These are phyloP conservation scores for Phialophora expanda DNA, from an alignment of 2,329 filamentous ascomycete genomes.

Conservation along the genomic window DNA sequence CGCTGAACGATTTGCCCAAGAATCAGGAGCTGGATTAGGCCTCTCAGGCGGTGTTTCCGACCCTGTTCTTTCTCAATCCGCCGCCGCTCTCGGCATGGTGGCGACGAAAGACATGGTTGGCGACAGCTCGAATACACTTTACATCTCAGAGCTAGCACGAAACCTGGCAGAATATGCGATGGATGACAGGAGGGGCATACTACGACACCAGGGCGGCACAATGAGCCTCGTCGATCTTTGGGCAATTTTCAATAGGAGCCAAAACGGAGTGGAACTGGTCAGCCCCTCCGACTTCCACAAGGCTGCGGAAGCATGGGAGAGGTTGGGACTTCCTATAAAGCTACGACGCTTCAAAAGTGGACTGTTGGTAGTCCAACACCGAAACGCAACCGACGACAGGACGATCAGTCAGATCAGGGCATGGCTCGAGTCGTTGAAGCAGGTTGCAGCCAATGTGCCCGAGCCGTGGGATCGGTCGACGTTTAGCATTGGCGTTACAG, in stretches of 20 bases:
- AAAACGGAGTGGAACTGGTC: constrained; percentile 91
- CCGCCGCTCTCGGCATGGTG: constrained; percentile 81
- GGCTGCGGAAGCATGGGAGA: constrained; percentile 86
- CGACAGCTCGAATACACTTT: constrained; percentile 78
- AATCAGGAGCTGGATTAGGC: constrained; percentile 63
- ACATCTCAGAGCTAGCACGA: constrained; percentile 82
- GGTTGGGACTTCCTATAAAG: constrained; percentile 81
- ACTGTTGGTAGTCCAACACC: constrained; percentile 88
- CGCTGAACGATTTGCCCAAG: constrained; percentile 81
- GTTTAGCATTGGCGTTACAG: constrained; percentile 85
- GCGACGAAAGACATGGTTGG: constrained; percentile 94
- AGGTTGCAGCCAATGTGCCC: constrained; percentile 54
- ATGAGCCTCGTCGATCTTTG: constrained; percentile 89
- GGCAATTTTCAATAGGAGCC: constrained; percentile 91
- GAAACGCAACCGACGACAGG: constrained; percentile 87
- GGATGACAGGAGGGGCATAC: constrained; percentile 77
- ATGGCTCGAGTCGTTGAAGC: constrained; percentile 77
- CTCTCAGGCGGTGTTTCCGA: constrained; percentile 64
- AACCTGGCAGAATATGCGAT: constrained; percentile 88
- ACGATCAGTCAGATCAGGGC: constrained; percentile 76
- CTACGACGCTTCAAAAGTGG: constrained; percentile 89
- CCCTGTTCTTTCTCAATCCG: constrained; percentile 79
- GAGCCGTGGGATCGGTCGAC: constrained; percentile 74
- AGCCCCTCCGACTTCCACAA: constrained; percentile 91
- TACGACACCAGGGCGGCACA: constrained; percentile 82